phyloP scores from a whole-genome alignment of 75 land plant genomes.

The Pseudotsuga menziesii region DNA sequence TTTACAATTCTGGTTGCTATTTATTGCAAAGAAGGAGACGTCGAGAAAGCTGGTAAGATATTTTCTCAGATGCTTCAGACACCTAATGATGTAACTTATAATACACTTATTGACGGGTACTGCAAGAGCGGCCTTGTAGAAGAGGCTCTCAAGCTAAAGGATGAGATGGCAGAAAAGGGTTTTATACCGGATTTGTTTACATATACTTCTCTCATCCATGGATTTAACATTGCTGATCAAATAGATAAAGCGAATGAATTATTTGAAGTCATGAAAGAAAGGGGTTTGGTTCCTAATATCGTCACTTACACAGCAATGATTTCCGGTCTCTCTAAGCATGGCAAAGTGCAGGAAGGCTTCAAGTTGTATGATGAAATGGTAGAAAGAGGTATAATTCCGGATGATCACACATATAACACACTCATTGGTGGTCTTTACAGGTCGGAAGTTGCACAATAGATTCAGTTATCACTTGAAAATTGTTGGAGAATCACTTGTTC shows the following conservation, averaged over 20 bases:
- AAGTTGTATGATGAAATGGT: slow-evolving; percentile 57
- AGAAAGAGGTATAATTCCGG: slow-evolving; percentile 45
- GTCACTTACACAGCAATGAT: slow-evolving; percentile 54
- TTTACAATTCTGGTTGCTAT: slow-evolving; percentile 54
- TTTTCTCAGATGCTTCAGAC: slow-evolving; percentile 43
- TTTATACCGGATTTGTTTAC: slow-evolving; percentile 59
- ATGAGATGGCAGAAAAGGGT: slow-evolving; percentile 48
- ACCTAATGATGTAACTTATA: slow-evolving; percentile 54
- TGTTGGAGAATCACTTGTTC: too few species aligned
- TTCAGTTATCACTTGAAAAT: too few species aligned
- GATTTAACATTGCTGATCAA: slow-evolving; percentile 30
- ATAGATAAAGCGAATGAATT: slow-evolving; percentile 39
- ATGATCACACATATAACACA: slow-evolving; percentile 44
- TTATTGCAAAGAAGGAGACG: slow-evolving; percentile 48
- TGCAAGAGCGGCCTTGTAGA: slow-evolving; percentile 41
- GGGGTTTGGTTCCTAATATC: slow-evolving; percentile 24
- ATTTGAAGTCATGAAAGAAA: slow-evolving; percentile 41
- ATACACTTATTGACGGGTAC: slow-evolving; percentile 59
- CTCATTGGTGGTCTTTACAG: slow-evolving; percentile 34
- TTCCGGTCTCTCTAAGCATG: slow-evolving; percentile 47
- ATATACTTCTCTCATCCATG: slow-evolving; percentile 63
- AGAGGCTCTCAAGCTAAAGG: slow-evolving; percentile 41
- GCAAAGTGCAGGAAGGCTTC: slow-evolving; percentile 62
- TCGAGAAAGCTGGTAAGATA: slow-evolving; percentile 43
- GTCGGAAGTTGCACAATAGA: too few species aligned